Evolutionary conservation across 2,329 filamentous ascomycete genomes (phyloP).

Genomic region (Cercospora zeina): DNA sequence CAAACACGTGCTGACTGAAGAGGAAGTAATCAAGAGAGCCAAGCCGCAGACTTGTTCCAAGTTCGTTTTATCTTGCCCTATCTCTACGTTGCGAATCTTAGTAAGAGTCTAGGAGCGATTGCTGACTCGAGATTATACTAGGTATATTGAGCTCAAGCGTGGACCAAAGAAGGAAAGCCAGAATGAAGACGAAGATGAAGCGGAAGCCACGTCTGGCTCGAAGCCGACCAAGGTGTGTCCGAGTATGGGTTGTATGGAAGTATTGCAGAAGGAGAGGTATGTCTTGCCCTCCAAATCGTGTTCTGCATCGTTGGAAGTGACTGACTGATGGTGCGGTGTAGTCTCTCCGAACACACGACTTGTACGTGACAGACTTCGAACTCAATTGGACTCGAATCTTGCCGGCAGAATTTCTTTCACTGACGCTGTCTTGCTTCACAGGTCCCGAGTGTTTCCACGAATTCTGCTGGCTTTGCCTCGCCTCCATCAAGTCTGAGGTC

Average conservation of each 20-base stretch:
- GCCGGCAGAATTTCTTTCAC: not conserved
- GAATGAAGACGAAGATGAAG: no score
- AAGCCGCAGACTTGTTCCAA: not conserved
- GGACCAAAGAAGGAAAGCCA: no score
- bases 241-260: not conserved
- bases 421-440: not conserved
- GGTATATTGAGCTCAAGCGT: not conserved
- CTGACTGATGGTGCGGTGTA: not conserved
- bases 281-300: not conserved
- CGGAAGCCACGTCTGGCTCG: not conserved
- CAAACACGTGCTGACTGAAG: not conserved
- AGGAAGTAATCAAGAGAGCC: not conserved
- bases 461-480: not conserved
- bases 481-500: not conserved
- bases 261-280: not conserved
- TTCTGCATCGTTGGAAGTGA: not conserved
- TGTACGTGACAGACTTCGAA: not conserved
- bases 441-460: not conserved
- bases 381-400: not conserved
- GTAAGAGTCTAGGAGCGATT: not conserved
- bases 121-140: not conserved
- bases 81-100: no score
- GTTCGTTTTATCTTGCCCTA: not conserved
- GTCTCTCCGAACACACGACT: not conserved
- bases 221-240: not conserved